These are phyloP conservation scores for Penicillium soppii DNA, from an alignment of 495 filamentous ascomycete species.

Conservation along the genomic window DNA sequence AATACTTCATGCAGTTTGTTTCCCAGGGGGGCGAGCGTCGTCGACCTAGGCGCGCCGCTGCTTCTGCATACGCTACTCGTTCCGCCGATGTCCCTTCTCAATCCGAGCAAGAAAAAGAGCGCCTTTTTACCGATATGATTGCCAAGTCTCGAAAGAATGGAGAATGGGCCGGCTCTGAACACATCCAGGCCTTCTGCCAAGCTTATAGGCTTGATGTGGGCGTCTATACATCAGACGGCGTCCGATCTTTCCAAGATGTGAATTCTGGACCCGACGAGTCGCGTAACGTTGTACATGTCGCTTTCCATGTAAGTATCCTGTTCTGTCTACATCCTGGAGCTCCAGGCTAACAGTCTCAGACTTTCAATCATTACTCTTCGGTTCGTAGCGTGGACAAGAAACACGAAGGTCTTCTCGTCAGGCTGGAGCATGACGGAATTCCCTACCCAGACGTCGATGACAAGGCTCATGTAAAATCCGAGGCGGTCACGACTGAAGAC, in stretches of 20 bases:
- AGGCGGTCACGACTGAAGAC: constrained; percentile 4
- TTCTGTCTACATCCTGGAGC: not conserved
- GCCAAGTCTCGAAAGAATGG: constrained; percentile 59
- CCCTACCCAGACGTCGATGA: no score
- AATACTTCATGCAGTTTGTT: constrained; percentile 65
- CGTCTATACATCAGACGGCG: constrained; percentile 56
- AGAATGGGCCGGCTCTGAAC: constrained; percentile 70
- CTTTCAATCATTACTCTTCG: constrained; percentile 75
- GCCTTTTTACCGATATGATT: constrained; percentile 62
- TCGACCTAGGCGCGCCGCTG: constrained; percentile 60
- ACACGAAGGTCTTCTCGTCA: constrained; percentile 46
- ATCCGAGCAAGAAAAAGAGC: constrained; percentile 57
- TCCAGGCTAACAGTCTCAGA: constrained; percentile 3
- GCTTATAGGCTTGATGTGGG: constrained; percentile 62
- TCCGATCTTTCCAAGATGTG: constrained; percentile 47
- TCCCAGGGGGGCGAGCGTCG: constrained; percentile 60
- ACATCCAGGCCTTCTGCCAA: constrained; percentile 66
- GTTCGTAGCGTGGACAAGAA: constrained; percentile 62
- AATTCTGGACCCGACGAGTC: constrained; percentile 42
- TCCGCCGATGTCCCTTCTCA: constrained; percentile 40
- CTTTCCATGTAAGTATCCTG: constrained; percentile 62
- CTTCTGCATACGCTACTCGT: constrained; percentile 39
- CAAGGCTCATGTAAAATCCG: no score
- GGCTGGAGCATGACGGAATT: not conserved
- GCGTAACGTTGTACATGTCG: constrained; percentile 58